phyloP scores from a whole-genome alignment of 2,329 filamentous ascomycete genomes.

The Trichoderma brevicompactum region DNA sequence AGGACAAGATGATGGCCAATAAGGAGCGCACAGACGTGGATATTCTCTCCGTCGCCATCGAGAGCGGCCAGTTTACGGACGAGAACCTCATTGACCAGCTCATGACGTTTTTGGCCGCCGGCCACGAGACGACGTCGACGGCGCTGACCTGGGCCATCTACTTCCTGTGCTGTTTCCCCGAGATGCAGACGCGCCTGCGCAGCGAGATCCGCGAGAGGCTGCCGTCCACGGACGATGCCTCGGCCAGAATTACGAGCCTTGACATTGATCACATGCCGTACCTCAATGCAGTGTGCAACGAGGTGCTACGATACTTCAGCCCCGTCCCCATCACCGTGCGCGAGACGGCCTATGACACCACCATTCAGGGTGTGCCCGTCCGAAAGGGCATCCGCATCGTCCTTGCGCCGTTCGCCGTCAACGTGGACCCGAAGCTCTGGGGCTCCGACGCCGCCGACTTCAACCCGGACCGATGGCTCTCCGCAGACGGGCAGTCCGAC shows the following conservation, averaged over 20 bases:
- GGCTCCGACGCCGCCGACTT: conserved; percentile 75
- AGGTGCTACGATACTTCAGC: conserved; percentile 73
- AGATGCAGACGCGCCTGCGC: conserved; percentile 69
- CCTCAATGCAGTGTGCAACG: conserved; percentile 77
- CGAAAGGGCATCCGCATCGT: conserved; percentile 73
- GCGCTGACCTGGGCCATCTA: conserved; percentile 78
- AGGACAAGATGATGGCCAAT: conserved; percentile 52
- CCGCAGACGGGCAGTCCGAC: conserved; percentile 39
- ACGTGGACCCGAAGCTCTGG: conserved; percentile 73
- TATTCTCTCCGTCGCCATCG: conserved; percentile 79
- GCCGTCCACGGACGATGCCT: conserved; percentile 50
- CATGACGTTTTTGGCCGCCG: conserved; percentile 86
- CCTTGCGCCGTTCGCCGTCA: conserved; percentile 68
- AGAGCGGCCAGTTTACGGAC: conserved; percentile 75
- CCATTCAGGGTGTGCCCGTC: conserved; percentile 66
- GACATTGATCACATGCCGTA: conserved; percentile 77
- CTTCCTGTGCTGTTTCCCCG: conserved; percentile 66
- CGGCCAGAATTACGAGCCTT: conserved; percentile 43
- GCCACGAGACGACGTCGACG: conserved; percentile 78
- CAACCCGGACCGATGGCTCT: conserved; percentile 78
- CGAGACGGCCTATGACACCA: conserved; percentile 65
- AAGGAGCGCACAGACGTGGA: conserved; percentile 63
- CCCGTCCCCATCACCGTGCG: conserved; percentile 75
- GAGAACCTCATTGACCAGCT: conserved; percentile 84
- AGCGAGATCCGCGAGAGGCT: conserved; percentile 67